A percentile compares a stretch with the other conserved stretches of the same genome.
phyloP scores from a whole-genome alignment of 768 basidiomycete genomes.

The Omphalotus guepiniiformis region DNA sequence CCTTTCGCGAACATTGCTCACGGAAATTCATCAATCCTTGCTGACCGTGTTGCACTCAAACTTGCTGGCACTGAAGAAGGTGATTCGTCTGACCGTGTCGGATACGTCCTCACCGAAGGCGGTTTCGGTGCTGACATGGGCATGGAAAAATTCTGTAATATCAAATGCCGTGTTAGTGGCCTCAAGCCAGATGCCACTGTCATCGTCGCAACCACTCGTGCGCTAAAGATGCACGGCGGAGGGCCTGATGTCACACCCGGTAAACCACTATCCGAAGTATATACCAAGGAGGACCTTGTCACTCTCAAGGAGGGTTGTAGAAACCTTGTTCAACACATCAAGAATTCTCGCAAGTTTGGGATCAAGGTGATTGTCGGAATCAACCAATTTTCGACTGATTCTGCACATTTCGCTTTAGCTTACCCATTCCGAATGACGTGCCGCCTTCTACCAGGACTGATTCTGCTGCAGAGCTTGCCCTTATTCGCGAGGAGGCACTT shows the following conservation, averaged over 20 bases:
- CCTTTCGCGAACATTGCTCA: constrained; percentile 99
- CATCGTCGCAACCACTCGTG: constrained; percentile 95
- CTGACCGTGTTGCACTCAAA: constrained; percentile 96
- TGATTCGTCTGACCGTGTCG: constrained; percentile 72
- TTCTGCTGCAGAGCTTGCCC: constrained; percentile 29
- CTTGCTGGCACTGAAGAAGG: constrained; percentile 94
- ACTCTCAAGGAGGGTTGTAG: constrained; percentile 88
- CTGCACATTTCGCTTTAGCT: not conserved
- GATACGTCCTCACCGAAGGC: constrained; percentile 97
- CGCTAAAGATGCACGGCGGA: constrained; percentile 99
- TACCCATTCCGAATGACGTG: not conserved
- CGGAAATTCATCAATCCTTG: constrained; percentile 96
- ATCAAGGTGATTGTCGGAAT: constrained; percentile 95
- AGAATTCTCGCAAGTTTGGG: constrained; percentile 93
- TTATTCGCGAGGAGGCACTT: constrained; percentile 76
- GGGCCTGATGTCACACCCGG: constrained; percentile 96
- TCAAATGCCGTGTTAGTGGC: constrained; percentile 94
- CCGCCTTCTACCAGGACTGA: not conserved
- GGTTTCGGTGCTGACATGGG: constrained; percentile 99
- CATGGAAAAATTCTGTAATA: constrained; percentile 99
- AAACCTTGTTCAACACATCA: constrained; percentile 90
- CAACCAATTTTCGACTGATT: constrained; percentile 83
- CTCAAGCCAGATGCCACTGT: constrained; percentile 91
- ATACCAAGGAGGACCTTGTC: constrained; percentile 89
- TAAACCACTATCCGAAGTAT: constrained; percentile 89